Conservation (phyloP, 306 rosid species). For the Luffa acutangula region DNA sequence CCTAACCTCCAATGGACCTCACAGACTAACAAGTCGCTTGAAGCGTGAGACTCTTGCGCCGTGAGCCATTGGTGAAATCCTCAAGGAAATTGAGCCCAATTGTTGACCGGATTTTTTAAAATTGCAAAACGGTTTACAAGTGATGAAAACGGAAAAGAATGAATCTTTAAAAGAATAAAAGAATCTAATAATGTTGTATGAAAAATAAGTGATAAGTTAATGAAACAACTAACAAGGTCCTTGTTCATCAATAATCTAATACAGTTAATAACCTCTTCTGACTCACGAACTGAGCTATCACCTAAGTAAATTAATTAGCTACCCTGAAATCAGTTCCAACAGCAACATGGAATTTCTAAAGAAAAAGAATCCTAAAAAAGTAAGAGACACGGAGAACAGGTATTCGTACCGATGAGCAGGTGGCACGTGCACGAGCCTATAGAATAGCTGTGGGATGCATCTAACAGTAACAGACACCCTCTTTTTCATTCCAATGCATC, state of each 20-base stretch:
- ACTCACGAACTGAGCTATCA: not conserved
- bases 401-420: not conserved
- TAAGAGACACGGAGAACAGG: not conserved
- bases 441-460: not conserved
- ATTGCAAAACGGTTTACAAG: not conserved
- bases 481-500: not conserved
- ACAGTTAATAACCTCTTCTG: not conserved
- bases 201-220: not conserved
- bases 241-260: not conserved
- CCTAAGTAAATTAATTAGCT: not conserved
- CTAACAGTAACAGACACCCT: not conserved
- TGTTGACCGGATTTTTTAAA: not conserved
- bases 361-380: not conserved
- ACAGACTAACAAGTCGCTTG: not conserved
- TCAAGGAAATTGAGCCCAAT: not conserved
- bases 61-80: not conserved
- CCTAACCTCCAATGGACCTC: slow-evolving; percentile 21
- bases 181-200: not conserved
- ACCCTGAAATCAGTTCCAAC: not conserved
- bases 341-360: not conserved
- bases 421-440: not conserved
- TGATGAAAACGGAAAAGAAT: not conserved
- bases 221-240: not conserved
- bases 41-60: not conserved
- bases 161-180: not conserved